Percentiles rank a stretch among this genome's conserved stretches.
Conservation (phyloP, 495 filamentous ascomycete genomes). For the Aspergillus coremiiformis region DNA sequence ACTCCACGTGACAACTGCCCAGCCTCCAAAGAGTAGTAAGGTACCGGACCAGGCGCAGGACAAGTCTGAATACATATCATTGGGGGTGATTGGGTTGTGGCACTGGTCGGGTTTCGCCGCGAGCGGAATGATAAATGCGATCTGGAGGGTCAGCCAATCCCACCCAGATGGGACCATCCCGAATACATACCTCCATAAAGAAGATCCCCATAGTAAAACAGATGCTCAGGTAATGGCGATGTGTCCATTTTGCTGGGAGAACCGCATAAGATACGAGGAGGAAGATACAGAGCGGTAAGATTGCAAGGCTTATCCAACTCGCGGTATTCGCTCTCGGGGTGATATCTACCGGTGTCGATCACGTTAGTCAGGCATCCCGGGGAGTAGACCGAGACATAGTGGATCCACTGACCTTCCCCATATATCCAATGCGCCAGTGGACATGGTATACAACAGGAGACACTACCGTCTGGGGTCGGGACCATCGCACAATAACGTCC, state of each 20-base stretch:
- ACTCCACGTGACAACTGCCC: constrained; percentile 76
- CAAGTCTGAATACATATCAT: constrained; percentile 76
- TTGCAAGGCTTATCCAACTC: constrained; percentile 71
- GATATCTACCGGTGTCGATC: constrained; percentile 44
- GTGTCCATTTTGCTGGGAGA: constrained; percentile 82
- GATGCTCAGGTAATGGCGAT: constrained; percentile 87
- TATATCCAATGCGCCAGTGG: constrained; percentile 81
- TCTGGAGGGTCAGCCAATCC: constrained; percentile 12
- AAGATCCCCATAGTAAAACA: constrained; percentile 68
- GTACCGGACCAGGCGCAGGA: constrained; percentile 86
- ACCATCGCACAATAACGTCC: constrained; percentile 60
- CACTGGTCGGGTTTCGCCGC: constrained; percentile 75
- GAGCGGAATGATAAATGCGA: constrained; percentile 85
- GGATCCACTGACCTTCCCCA: constrained; percentile 55
- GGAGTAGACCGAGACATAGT: not conserved
- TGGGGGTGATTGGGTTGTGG: constrained; percentile 82
- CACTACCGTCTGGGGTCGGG: constrained; percentile 27
- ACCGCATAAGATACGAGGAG: constrained; percentile 75
- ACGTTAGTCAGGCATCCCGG: constrained; percentile 10
- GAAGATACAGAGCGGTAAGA: constrained; percentile 64
- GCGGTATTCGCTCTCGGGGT: constrained; percentile 53
- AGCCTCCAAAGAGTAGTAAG: constrained; percentile 77
- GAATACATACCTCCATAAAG: constrained; percentile 63
- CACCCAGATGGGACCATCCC: not conserved
- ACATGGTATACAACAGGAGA: constrained; percentile 82